Evolutionary conservation across 2,329 filamentous ascomycete genomes (phyloP).

Genomic region (Fusarium decemcellulare): DNA sequence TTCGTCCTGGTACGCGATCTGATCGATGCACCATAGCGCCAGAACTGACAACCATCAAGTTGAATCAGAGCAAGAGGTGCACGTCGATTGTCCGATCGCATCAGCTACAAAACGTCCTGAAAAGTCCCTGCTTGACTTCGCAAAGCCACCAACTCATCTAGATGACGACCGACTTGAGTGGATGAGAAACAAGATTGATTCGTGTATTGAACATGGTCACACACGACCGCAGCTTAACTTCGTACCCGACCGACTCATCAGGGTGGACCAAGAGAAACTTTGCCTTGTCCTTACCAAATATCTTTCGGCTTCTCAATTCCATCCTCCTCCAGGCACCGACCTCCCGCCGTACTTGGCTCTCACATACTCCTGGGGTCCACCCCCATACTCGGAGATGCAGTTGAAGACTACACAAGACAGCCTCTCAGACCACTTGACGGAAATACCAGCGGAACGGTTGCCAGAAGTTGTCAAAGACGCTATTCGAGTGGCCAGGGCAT

Average conservation of each 20-base stretch:
- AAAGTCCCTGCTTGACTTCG: too few relatives aligned
- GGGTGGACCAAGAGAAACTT: neutral
- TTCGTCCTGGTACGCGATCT: too few relatives aligned
- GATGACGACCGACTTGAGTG: neutral
- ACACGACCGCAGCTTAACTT: neutral
- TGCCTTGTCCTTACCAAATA: neutral
- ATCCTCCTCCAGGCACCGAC: too few relatives aligned
- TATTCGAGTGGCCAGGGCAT: neutral
- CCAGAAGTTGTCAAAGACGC: neutral
- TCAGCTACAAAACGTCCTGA: too few relatives aligned
- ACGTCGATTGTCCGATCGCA: too few relatives aligned
- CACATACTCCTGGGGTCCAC: constrained; percentile 3
- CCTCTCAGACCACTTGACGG: neutral
- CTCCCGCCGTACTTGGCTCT: neutral
- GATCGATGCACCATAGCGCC: too few relatives aligned
- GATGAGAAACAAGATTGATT: neutral
- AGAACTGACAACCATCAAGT: too few relatives aligned
- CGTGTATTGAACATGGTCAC: neutral
- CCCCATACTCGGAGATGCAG: neutral
- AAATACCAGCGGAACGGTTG: neutral
- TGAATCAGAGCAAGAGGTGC: too few relatives aligned
- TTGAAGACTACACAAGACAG: constrained; percentile 1
- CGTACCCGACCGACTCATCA: neutral
- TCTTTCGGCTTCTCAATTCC: neutral
- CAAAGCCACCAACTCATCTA: too few relatives aligned